Evolutionary conservation across 176 grass and related monocot species (phyloP).

Genomic region (Oryza officinalis): DNA sequence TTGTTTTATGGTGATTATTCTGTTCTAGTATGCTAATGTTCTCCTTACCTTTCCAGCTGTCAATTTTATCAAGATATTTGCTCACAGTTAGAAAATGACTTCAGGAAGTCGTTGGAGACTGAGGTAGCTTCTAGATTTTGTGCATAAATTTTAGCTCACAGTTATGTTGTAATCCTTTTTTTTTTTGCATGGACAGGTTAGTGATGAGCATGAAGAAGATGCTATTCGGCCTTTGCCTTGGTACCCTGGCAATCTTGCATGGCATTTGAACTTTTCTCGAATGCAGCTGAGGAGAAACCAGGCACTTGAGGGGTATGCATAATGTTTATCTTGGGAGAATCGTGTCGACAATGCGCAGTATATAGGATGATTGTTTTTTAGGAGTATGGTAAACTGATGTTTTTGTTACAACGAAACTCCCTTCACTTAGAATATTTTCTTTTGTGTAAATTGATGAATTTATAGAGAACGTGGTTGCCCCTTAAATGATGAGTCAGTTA

Average conservation of each 20-base stretch:
- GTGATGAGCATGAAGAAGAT: slow-evolving; percentile 69
- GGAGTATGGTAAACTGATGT: background rate
- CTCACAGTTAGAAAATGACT: slow-evolving; percentile 89
- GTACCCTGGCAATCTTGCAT: slow-evolving; percentile 98
- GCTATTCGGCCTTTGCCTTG: slow-evolving; percentile 93
- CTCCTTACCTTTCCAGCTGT: slow-evolving; percentile 55
- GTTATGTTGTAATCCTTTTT: slow-evolving; percentile 19
- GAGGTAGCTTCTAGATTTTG: slow-evolving; percentile 55
- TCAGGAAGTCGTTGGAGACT: slow-evolving; percentile 72
- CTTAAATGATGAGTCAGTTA: slow-evolving; percentile 11
- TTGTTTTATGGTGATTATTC: slow-evolving; percentile 9
- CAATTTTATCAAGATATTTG: slow-evolving; percentile 89
- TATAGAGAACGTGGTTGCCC: slow-evolving; percentile 4
- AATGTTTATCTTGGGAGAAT: slow-evolving; percentile 28
- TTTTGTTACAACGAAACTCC: background rate
- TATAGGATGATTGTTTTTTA: slow-evolving; percentile 3
- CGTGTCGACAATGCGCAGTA: background rate
- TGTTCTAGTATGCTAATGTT: slow-evolving; percentile 20
- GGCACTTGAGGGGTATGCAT: slow-evolving; percentile 86
- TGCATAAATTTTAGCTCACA: slow-evolving; percentile 9
- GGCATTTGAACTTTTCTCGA: slow-evolving; percentile 98
- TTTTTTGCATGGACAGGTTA: slow-evolving; percentile 49
- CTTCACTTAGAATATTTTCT: background rate
- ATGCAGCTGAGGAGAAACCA: slow-evolving; percentile 98
- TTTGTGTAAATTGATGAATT: slow-evolving; percentile 7